Evolutionary conservation across 345 rosid species (phyloP).

Genomic region (Mercurialis annua): DNA sequence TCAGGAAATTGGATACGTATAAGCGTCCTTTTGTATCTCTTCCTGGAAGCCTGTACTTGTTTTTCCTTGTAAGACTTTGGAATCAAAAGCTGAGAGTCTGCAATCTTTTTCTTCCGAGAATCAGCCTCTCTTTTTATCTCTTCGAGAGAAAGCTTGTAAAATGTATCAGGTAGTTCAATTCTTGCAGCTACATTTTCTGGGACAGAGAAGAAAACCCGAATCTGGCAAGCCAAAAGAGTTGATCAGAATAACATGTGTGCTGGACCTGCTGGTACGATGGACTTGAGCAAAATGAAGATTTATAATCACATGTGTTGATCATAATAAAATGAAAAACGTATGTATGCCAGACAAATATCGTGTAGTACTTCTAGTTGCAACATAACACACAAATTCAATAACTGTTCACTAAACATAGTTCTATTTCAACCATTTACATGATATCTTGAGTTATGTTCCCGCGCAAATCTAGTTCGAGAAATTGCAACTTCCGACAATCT

Average conservation of each 20-base stretch:
- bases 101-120: conserved; percentile 72
- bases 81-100: conserved; percentile 81
- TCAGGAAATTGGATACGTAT: conserved; percentile 92
- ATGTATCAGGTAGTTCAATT: conserved; percentile 88
- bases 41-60: conserved; percentile 77
- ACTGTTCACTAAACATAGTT: neutral
- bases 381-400: too few species aligned
- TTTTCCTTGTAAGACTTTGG: conserved; percentile 87
- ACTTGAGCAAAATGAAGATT: neutral
- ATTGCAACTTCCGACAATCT: neutral
- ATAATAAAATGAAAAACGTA: too few species aligned
- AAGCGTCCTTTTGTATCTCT: conserved; percentile 54
- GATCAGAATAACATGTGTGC: neutral
- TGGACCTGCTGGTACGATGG: neutral
- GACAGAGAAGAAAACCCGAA: conserved; percentile 75
- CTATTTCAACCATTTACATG: neutral
- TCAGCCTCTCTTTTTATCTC: conserved; percentile 86
- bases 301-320: too few species aligned
- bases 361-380: too few species aligned
- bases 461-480: neutral
- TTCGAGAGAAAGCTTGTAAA: conserved; percentile 68
- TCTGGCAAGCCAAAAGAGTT: conserved; percentile 32
- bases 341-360: too few species aligned
- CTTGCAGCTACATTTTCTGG: conserved; percentile 77
- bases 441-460: neutral